Conservation (phyloP, 208 protist species). For the Entamoeba invadens region DNA sequence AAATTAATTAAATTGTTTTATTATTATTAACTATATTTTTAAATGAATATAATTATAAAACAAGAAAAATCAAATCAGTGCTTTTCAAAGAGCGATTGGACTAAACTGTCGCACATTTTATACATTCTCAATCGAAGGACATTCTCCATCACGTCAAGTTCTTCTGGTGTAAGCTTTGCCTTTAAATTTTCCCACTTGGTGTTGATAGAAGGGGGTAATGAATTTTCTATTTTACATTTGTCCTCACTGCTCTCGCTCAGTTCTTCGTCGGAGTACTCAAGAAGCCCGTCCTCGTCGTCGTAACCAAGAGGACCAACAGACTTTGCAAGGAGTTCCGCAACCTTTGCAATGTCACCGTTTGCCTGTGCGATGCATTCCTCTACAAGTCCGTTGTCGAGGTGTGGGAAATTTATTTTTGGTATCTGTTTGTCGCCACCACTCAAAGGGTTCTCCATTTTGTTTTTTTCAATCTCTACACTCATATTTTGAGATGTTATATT, state of each 20-base stretch:
- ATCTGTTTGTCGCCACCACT: too few species aligned
- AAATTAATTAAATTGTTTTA: too few species aligned
- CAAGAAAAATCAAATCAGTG: too few species aligned
- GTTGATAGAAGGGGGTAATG: not conserved
- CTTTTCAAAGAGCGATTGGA: not conserved
- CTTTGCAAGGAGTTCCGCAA: not conserved
- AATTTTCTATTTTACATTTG: not conserved
- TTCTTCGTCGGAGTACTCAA: not conserved
- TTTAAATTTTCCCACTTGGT: not conserved
- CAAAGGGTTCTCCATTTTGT: too few species aligned
- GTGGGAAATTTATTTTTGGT: not conserved
- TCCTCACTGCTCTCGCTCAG: not conserved
- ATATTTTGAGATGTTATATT: too few species aligned
- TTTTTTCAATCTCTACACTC: too few species aligned
- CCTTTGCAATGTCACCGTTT: not conserved
- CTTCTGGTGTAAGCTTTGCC: not conserved
- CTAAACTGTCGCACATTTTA: not conserved
- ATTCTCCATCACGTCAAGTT: not conserved
- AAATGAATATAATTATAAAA: too few species aligned
- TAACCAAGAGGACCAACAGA: not conserved
- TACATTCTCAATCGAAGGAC: not conserved
- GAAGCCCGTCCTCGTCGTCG: not conserved
- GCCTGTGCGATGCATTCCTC: not conserved
- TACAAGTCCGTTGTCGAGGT: not conserved
- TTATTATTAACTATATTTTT: too few species aligned